These are phyloP conservation scores for Vigna mungo DNA, from an alignment of 306 rosid genomes.

Conservation along the genomic window DNA sequence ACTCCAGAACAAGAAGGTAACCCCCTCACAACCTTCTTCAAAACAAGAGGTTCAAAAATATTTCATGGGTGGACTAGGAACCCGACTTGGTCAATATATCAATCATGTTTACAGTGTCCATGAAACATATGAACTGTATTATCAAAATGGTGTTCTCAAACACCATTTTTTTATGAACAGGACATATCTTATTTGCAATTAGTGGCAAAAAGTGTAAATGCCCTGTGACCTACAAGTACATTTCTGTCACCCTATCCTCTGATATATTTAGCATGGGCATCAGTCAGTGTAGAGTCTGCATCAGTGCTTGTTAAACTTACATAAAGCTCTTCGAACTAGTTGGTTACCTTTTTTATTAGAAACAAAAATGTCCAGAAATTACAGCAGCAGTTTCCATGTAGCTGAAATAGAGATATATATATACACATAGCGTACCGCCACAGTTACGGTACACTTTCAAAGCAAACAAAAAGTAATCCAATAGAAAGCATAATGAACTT, in stretches of 20 bases:
- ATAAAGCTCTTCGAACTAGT: not conserved
- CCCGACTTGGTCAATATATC: constrained; percentile 12
- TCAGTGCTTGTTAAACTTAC: not conserved
- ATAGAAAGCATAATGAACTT: not conserved
- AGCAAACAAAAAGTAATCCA: constrained; percentile 24
- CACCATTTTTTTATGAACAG: not conserved
- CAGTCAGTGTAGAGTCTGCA: constrained; percentile 13
- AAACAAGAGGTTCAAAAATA: not conserved
- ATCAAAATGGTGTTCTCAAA: not conserved
- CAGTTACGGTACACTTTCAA: constrained; percentile 8
- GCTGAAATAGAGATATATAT: constrained; percentile 34
- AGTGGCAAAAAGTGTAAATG: constrained; percentile 11
- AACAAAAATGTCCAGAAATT: constrained; percentile 13
- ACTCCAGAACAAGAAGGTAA: not conserved
- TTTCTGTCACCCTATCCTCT: constrained; percentile 22
- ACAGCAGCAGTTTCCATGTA: constrained; percentile 19
- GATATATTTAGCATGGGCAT: not conserved
- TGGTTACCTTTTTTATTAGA: not conserved
- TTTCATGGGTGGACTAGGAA: not conserved
- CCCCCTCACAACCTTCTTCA: not conserved
- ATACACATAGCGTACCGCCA: not conserved
- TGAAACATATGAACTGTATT: not conserved
- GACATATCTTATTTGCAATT: constrained; percentile 14
- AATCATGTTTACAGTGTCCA: not conserved
- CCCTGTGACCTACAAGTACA: not conserved